Conservation (phyloP, 192 early-diverging fungal genomes). For the Coemansia furcata region DNA sequence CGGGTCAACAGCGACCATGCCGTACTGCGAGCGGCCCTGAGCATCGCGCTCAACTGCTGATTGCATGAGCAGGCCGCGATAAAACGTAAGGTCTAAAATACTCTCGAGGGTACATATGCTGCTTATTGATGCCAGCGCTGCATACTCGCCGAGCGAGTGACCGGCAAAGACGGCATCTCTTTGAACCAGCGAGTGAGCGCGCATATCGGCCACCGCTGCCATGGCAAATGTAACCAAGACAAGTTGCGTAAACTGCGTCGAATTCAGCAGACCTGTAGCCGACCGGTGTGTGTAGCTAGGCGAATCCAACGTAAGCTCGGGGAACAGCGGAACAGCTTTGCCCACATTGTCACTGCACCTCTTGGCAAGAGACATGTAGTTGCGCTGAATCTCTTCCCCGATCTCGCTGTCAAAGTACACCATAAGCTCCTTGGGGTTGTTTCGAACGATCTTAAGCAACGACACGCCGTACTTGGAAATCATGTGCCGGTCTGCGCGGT, state of each 20-base stretch:
- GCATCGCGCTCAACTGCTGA: slow-evolving; percentile 79
- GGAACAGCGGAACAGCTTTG: not conserved
- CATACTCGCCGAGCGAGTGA: slow-evolving; percentile 92
- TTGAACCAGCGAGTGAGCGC: slow-evolving; percentile 77
- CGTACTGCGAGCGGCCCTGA: slow-evolving; percentile 81
- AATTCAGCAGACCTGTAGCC: slow-evolving; percentile 75
- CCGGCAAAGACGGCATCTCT: slow-evolving; percentile 80
- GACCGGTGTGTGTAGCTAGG: slow-evolving; percentile 79
- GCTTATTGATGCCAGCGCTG: slow-evolving; percentile 76
- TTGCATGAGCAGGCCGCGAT: slow-evolving; percentile 97
- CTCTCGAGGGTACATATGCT: slow-evolving; percentile 77
- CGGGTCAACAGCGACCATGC: slow-evolving; percentile 93
- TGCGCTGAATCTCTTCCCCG: slow-evolving; percentile 75
- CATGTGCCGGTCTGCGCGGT: slow-evolving; percentile 88
- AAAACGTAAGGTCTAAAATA: slow-evolving; percentile 86
- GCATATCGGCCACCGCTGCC: slow-evolving; percentile 86
- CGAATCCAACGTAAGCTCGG: slow-evolving; percentile 67
- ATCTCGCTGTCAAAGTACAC: slow-evolving; percentile 84
- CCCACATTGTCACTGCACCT: not conserved
- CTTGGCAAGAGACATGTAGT: slow-evolving; percentile 59
- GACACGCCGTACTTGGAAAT: slow-evolving; percentile 82
- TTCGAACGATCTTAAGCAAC: slow-evolving; percentile 84
- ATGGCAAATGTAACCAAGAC: slow-evolving; percentile 82
- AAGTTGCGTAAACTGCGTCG: slow-evolving; percentile 94
- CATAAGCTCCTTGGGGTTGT: slow-evolving; percentile 61